Base-by-base conservation (phyloP, 148 eudicot genomes). In the Rhododendron molle region DNA sequence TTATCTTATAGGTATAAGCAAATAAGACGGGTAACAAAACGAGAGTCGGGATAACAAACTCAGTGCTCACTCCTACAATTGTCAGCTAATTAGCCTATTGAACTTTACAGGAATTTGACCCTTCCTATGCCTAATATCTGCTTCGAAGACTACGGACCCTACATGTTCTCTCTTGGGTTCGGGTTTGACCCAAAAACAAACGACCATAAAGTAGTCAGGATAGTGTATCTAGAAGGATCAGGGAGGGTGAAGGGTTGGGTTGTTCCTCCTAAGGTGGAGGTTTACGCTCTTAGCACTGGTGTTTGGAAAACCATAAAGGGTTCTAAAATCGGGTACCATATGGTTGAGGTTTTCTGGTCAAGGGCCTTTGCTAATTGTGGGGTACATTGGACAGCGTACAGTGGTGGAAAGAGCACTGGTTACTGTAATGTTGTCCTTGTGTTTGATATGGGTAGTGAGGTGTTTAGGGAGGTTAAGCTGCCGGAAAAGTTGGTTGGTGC, bases 161-260 rank as follows among this genome's bases (percentile, higher is more conserved):
- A 36, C 50, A 81, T 81, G 83, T 38, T 81, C 20, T 30, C 73
- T 81, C 73, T 81, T 36, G 83, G 83, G 40, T 81, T 81, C 34
- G 83, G 73, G 9, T 30, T 81, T 46, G 73, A 81, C 38, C 71
- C 72, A 23, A 6, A 15, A 40, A 81, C 73, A 18, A 36, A 38
- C 7, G 83, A 81, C 21, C 32, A 38, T 71, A 81, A 81, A 71
- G 49, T 81, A 9, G 49, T 81, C 49, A 58, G 83, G n/a, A 34
- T 81, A 2, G 30, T 10, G 21, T 81, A 81, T 40, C 7, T 34
- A 6, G 18, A 20, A 8, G 21, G n/a, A 26, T 23, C 46, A 7
- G 83, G 49, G 83, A 18, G 6, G 6, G 44, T 7, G 26, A 60
- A 32, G 43, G 43, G n/a, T 32, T 58, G 62, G 12, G 9, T 7